Evolutionary conservation across 441 rosid species (phyloP).

Genomic region (Macaranga tanarius): DNA sequence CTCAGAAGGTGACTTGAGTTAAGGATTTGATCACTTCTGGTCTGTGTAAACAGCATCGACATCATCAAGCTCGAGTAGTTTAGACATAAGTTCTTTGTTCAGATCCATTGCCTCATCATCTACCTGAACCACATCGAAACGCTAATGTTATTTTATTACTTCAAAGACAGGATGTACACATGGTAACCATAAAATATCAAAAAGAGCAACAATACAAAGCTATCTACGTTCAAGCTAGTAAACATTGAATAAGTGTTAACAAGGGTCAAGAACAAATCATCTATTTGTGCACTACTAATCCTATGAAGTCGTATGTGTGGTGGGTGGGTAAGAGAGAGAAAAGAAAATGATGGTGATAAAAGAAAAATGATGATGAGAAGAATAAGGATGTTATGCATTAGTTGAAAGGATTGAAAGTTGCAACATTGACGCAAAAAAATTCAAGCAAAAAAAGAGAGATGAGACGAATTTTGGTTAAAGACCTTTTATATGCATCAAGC

Average conservation of each 20-base stretch:
- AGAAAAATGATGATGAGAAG: too few species aligned
- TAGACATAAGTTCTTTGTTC: slow-evolving; percentile 76
- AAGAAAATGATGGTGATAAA: too few species aligned
- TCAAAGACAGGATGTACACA: background rate
- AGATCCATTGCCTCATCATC: slow-evolving; percentile 90
- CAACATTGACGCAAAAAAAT: background rate
- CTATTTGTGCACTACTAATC: background rate
- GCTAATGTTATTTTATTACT: background rate
- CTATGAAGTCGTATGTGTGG: background rate
- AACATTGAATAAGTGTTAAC: background rate
- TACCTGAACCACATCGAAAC: slow-evolving; percentile 41
- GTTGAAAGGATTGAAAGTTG: background rate
- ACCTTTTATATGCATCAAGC: background rate
- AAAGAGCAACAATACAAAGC: background rate
- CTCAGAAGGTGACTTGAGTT: background rate
- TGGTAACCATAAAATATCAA: background rate
- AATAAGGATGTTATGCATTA: too few species aligned
- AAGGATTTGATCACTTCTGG: slow-evolving; percentile 48
- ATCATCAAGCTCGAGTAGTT: slow-evolving; percentile 82
- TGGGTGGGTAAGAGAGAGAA: background rate
- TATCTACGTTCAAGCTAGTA: background rate
- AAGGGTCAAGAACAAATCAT: background rate
- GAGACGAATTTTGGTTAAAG: too few species aligned
- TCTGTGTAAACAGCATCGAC: slow-evolving; percentile 85
- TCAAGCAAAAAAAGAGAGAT: background rate